Conservation (phyloP, 257 asterid species). For the Primulina tabacum region DNA sequence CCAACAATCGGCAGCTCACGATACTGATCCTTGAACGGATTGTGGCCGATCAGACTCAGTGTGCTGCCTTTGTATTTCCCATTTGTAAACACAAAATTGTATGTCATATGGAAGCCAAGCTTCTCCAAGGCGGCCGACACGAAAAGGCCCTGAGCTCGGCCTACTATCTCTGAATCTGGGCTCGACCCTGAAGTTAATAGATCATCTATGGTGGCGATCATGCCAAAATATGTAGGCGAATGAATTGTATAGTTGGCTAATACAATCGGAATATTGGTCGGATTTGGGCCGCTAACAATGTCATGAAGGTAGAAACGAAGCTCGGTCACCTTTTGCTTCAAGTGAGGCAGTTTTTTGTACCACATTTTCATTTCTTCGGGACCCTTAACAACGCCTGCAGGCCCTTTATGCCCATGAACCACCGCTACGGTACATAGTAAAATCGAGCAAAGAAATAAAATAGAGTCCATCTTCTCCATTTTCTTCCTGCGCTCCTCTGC, state of each 20-base stretch:
- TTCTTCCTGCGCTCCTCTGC: neutral
- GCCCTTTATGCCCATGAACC: neutral
- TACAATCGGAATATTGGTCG: conserved; percentile 32
- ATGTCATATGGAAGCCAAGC: conserved; percentile 32
- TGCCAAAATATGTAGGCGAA: conserved; percentile 35
- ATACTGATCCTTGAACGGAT: conserved; percentile 10
- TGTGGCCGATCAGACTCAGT: neutral
- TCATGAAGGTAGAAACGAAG: conserved; percentile 48
- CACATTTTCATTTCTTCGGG: conserved; percentile 30
- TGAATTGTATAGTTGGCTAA: conserved; percentile 26
- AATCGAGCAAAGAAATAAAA: conserved; percentile 13
- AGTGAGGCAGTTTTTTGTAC: conserved; percentile 29
- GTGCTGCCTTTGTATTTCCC: conserved; percentile 44
- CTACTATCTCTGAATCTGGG: conserved; percentile 32
- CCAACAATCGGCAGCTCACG: conserved; percentile 51
- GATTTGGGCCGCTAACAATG: conserved; percentile 28
- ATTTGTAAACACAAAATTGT: conserved; percentile 34
- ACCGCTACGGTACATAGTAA: neutral
- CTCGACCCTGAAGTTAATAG: conserved; percentile 33
- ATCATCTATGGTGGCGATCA: conserved; percentile 32
- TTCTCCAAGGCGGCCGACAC: conserved; percentile 29
- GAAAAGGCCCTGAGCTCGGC: conserved; percentile 49
- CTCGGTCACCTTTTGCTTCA: conserved; percentile 30
- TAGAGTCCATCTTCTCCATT: conserved; percentile 17
- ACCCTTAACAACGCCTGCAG: neutral